Evolutionary conservation across 345 rosid genomes (phyloP).

Genomic region (Excoecaria cochinchinensis): DNA sequence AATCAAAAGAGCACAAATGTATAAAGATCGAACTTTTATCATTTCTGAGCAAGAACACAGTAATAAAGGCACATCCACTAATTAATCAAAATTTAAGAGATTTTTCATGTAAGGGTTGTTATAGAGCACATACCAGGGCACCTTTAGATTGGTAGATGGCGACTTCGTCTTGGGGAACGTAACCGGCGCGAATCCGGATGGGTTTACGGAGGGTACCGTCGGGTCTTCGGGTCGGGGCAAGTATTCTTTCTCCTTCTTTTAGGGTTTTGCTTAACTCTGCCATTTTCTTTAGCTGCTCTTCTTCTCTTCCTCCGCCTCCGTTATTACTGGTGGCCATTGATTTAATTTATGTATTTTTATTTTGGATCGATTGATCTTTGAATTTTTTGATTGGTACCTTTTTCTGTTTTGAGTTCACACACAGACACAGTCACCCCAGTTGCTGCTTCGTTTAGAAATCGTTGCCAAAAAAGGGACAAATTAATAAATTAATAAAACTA

Average conservation of each 20-base stretch:
- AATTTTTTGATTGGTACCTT: background rate
- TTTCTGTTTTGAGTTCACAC: background rate
- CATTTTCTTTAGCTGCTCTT: conserved; percentile 50
- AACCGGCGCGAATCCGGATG: conserved; percentile 83
- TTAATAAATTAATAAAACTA: no score
- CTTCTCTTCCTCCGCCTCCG: conserved; percentile 31
- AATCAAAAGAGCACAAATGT: background rate
- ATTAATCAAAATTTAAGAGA: background rate
- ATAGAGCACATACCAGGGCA: conserved; percentile 52
- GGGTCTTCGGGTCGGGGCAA: conserved; percentile 84
- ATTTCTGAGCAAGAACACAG: background rate
- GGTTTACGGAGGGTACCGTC: conserved; percentile 91
- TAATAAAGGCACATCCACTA: background rate
- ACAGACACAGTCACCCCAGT: background rate
- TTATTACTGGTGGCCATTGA: conserved; percentile 10
- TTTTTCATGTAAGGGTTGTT: background rate
- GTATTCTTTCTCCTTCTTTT: conserved; percentile 91
- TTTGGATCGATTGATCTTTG: background rate
- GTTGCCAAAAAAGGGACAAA: background rate
- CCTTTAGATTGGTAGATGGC: conserved; percentile 87
- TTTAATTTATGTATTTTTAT: background rate
- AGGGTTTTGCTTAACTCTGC: conserved; percentile 81
- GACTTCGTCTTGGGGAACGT: conserved; percentile 87
- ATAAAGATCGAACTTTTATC: background rate
- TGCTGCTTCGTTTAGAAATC: conserved; percentile 2